Conservation (phyloP, 345 rosid genomes). For the Eutrema yunnanense region DNA sequence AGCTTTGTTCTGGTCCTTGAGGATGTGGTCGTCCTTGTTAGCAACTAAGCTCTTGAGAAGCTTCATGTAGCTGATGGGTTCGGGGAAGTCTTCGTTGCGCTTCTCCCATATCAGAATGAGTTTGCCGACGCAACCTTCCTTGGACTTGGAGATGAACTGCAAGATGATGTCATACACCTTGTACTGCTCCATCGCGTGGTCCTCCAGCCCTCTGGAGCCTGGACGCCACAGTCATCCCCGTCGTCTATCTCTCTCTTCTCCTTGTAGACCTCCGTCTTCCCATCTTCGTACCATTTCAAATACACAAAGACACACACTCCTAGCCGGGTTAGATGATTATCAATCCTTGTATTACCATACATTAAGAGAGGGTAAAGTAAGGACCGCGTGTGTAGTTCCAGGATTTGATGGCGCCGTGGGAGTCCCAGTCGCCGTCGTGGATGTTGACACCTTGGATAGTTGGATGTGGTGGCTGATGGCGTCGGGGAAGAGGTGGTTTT, state of each 20-base stretch:
- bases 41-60: background rate
- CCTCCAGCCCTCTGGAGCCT: background rate
- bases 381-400: slow-evolving; percentile 5
- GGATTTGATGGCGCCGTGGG: slow-evolving; percentile 8
- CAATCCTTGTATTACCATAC: background rate
- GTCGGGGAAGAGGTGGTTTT: slow-evolving; percentile 1
- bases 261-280: slow-evolving; percentile 7
- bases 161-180: background rate
- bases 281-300: background rate
- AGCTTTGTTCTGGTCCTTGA: background rate
- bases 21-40: slow-evolving; percentile 15
- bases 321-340: background rate
- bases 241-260: slow-evolving; percentile 20
- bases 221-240: background rate
- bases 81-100: background rate
- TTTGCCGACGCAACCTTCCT: slow-evolving; percentile 7
- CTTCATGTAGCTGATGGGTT: slow-evolving; percentile 10
- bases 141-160: background rate
- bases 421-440: slow-evolving; percentile 15
- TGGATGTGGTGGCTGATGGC: slow-evolving; percentile 8
- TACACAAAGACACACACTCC: background rate
- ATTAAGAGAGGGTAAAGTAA: background rate
- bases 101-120: slow-evolving; percentile 8
- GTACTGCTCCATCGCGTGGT: background rate
- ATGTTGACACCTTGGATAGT: background rate